Evolutionary conservation across 345 rosid species (phyloP).

Genomic region (Noccaea caerulescens): DNA sequence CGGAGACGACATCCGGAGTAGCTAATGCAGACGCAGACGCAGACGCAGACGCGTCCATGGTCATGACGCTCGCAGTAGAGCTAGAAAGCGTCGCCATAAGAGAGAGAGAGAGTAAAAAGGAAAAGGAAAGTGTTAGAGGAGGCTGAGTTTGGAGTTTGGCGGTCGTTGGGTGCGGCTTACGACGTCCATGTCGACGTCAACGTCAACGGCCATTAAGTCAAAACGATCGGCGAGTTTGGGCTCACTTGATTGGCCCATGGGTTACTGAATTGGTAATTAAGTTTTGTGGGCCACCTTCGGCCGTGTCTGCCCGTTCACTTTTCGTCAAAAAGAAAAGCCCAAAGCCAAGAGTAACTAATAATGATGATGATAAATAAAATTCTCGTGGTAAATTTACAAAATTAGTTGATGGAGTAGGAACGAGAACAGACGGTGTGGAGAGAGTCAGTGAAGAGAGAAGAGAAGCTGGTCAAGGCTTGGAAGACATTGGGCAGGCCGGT

Average conservation of each 20-base stretch:
- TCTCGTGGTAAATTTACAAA: background rate
- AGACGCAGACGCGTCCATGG: constrained; percentile 45
- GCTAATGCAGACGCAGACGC: constrained; percentile 36
- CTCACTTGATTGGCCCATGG: constrained; percentile 27
- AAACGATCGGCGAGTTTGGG: constrained; percentile 17
- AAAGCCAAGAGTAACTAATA: too few relatives aligned
- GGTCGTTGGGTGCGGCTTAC: constrained; percentile 38
- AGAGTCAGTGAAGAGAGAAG: constrained; percentile 63
- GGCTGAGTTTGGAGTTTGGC: constrained; percentile 22
- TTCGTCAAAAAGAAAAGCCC: too few relatives aligned
- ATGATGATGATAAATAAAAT: too few relatives aligned
- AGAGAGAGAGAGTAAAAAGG: constrained; percentile 14
- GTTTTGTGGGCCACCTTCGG: background rate
- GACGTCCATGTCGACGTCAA: constrained; percentile 29
- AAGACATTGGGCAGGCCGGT: constrained; percentile 92
- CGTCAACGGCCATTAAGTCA: constrained; percentile 34
- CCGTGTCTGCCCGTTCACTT: too few relatives aligned
- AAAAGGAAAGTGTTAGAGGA: background rate
- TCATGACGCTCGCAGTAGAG: constrained; percentile 42
- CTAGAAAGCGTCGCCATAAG: constrained; percentile 50
- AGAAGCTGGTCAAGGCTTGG: constrained; percentile 82
- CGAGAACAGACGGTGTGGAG: constrained; percentile 64
- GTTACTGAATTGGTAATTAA: constrained; percentile 3
- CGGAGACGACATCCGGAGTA: constrained; percentile 49
- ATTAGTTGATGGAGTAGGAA: constrained; percentile 60